Conservation (phyloP, 2,329 filamentous ascomycete genomes). For the Helminthosporium solani region DNA sequence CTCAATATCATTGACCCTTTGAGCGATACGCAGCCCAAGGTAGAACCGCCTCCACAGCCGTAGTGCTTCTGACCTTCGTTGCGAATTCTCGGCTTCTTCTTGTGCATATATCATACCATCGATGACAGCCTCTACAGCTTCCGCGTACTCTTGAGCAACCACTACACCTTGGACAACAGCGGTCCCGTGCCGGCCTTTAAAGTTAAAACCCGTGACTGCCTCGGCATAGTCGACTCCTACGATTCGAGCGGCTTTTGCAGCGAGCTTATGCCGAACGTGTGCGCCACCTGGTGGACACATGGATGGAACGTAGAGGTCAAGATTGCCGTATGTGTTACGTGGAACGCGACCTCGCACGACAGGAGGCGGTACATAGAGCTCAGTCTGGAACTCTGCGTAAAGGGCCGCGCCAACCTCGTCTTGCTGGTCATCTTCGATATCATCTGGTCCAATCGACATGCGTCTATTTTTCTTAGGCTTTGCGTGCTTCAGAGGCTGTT, state of each 20-base stretch:
- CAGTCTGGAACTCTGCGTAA: slow-evolving; percentile 63
- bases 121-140: slow-evolving; percentile 71
- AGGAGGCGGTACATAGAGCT: slow-evolving; percentile 72
- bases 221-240: slow-evolving; percentile 84
- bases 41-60: slow-evolving; percentile 61
- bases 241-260: slow-evolving; percentile 70
- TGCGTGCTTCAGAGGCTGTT: slow-evolving; percentile 77
- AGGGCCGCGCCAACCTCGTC: slow-evolving; percentile 54
- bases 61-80: slow-evolving; percentile 52
- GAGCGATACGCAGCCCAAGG: slow-evolving; percentile 66
- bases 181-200: slow-evolving; percentile 81
- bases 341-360: slow-evolving; percentile 71
- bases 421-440: slow-evolving; percentile 37
- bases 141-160: slow-evolving; percentile 68
- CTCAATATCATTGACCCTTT: slow-evolving; percentile 64
- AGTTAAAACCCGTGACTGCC: slow-evolving; percentile 86
- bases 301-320: slow-evolving; percentile 63
- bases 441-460: slow-evolving; percentile 27
- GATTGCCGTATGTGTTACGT: slow-evolving; percentile 62
- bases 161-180: slow-evolving; percentile 78
- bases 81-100: slow-evolving; percentile 61
- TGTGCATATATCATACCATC: slow-evolving; percentile 66
- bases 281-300: slow-evolving; percentile 64
- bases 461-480: slow-evolving; percentile 36
- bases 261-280: slow-evolving; percentile 59